Percentiles rank a stretch among this genome's conserved stretches.
Conservation (phyloP, 2,329 filamentous ascomycete genomes). For the Lithohypha guttulata region DNA sequence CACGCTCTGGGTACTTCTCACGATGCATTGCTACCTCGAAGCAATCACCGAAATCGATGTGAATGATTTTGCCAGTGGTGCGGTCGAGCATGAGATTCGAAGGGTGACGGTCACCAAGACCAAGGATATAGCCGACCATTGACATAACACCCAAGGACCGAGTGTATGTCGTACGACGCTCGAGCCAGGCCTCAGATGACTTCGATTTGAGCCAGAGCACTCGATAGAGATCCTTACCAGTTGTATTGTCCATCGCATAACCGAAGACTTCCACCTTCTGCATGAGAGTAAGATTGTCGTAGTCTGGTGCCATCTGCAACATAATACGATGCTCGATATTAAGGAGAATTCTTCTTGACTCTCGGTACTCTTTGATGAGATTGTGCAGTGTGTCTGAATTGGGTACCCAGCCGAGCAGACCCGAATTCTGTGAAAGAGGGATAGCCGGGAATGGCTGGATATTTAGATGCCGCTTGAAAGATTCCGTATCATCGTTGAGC, state of each 20-base stretch:
- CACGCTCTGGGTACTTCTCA: slow-evolving; percentile 95
- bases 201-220: slow-evolving; percentile 99
- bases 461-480: slow-evolving; percentile 90
- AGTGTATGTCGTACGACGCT: slow-evolving; percentile 96
- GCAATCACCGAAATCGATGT: slow-evolving; percentile 98
- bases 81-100: slow-evolving; percentile 97
- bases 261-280: slow-evolving; percentile 99
- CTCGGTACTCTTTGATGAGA: slow-evolving; percentile 92
- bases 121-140: slow-evolving; percentile 99
- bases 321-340: slow-evolving; percentile 99
- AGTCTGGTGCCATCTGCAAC: slow-evolving; percentile 99
- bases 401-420: slow-evolving; percentile 88
- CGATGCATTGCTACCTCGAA: slow-evolving; percentile 99
- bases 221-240: slow-evolving; percentile 93
- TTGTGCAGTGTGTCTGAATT: slow-evolving; percentile 97
- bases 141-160: slow-evolving; percentile 97
- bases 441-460: slow-evolving; percentile 97
- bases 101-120: slow-evolving; percentile 89
- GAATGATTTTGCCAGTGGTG: slow-evolving; percentile 90
- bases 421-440: slow-evolving; percentile 89
- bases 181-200: slow-evolving; percentile 94
- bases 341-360: slow-evolving; percentile 90
- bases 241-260: slow-evolving; percentile 98
- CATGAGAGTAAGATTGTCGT: slow-evolving; percentile 97
- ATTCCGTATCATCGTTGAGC: slow-evolving; percentile 84